Evolutionary conservation across 2,329 filamentous ascomycete species (phyloP), one percentile per base, ranked within the genome.

Genomic region (Colletotrichum gloeosporioides): DNA sequence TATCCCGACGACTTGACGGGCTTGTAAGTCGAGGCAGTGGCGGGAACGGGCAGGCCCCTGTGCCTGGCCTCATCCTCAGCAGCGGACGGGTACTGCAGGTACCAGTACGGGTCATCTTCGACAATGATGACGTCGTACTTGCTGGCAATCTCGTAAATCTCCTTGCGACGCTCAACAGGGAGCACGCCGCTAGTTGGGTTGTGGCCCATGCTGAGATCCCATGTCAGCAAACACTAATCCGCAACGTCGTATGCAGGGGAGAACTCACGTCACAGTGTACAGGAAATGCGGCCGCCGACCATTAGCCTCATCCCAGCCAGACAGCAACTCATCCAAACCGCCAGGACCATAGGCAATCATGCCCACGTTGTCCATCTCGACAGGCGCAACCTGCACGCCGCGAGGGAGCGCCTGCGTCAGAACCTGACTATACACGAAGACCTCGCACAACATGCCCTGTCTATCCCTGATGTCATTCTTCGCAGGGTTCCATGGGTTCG

Each of bases 81-180:
- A 1, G 94, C 93, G 1, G 94, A 94, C 0, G 95, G 95, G 84
- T 92, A 98, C 83, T 98, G 96, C 10, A 99, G 89, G 84, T 97
- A 96, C 95, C 95, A 98, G 87, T 98, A 98, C 8, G 96, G 96
- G 78, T 98, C 96, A 80, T 99, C 96, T 84, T 99, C 96, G 77
- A 98, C 87, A 78, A 98, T 98, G 81, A 98, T 91, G 78, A 98
- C 91, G 84, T 98, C 96, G 86, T 95, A 98, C 82, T 93, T 91
- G 83, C 92, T 92, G 85, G 95, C 97, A 16, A 98, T 83, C 22
- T 90, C 91, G 82, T 98, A 98, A 32, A 98, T 90, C 68, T 96
- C 92, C 80, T 91, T 94, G 71, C 95, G 91, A 55, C 96, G 92
- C 80, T 93, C 86, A 12, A 97, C 83, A 4, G 94, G 93, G 3